Evolutionary conservation across 2,329 filamentous ascomycete species (phyloP).

Genomic region (Apiospora phragmitis): DNA sequence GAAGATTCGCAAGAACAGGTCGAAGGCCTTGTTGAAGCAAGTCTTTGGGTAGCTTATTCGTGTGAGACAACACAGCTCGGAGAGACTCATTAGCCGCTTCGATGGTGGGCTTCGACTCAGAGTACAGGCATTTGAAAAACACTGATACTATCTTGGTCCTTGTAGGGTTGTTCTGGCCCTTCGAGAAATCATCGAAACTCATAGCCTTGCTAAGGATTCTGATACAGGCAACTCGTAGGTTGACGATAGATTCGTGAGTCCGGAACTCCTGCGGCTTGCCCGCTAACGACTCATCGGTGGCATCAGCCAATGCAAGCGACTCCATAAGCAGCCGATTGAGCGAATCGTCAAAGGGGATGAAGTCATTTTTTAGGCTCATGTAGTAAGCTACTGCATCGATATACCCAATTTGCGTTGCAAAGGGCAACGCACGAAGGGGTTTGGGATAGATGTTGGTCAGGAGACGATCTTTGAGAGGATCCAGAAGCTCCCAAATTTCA

Average conservation of each 20-base stretch:
- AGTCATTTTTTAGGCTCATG: constrained; percentile 82
- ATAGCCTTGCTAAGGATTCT: constrained; percentile 91
- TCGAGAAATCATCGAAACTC: constrained; percentile 87
- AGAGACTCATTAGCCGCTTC: constrained; percentile 90
- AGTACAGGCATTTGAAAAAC: constrained; percentile 97
- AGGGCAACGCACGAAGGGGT: constrained; percentile 87
- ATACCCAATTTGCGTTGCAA: constrained; percentile 94
- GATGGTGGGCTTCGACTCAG: constrained; percentile 87
- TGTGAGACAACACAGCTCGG: constrained; percentile 82
- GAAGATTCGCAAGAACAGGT: constrained; percentile 93
- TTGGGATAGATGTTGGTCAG: constrained; percentile 95
- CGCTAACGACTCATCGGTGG: constrained; percentile 87
- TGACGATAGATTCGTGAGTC: constrained; percentile 93
- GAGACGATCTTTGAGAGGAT: constrained; percentile 86
- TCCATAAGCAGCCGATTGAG: constrained; percentile 90
- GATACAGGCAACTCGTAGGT: constrained; percentile 88
- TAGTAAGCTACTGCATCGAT: constrained; percentile 98
- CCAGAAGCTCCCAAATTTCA: constrained; percentile 84
- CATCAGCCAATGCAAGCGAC: constrained; percentile 89
- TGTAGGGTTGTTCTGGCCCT: constrained; percentile 66
- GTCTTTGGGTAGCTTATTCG: constrained; percentile 91
- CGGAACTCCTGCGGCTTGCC: constrained; percentile 93
- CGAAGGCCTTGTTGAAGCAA: constrained; percentile 90
- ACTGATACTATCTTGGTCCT: constrained; percentile 80
- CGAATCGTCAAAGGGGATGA: constrained; percentile 89